Percentiles rank a stretch among this genome's conserved stretches.
These are phyloP conservation scores for Carpinus viminea DNA, from an alignment of 306 rosid species.

Conservation along the genomic window DNA sequence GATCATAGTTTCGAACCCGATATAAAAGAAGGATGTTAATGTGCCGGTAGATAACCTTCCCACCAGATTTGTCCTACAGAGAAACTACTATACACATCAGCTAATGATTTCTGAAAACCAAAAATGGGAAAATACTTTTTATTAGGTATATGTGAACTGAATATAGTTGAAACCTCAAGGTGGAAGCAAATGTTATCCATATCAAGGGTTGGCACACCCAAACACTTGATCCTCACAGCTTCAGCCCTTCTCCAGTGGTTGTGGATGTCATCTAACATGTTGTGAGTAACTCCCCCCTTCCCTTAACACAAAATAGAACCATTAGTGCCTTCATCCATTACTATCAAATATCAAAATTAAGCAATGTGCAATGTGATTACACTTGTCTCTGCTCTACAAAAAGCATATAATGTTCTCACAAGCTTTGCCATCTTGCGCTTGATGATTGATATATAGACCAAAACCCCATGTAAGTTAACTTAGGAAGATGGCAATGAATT, in stretches of 20 bases:
- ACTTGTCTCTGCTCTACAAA: background rate
- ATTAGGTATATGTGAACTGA: background rate
- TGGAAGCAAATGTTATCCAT: constrained; percentile 91
- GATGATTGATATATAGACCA: too few relatives aligned
- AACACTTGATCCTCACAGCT: constrained; percentile 95
- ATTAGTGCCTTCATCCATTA: constrained; percentile 13
- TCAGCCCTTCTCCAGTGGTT: constrained; percentile 92
- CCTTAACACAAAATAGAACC: constrained; percentile 48
- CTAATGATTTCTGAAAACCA: constrained; percentile 14
- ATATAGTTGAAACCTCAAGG: constrained; percentile 61
- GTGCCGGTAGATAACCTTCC: constrained; percentile 62
- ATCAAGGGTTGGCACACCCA: constrained; percentile 95
- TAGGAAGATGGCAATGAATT: too few relatives aligned
- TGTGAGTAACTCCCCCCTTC: constrained; percentile 90
- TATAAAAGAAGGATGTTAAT: constrained; percentile 72
- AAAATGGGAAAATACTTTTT: constrained; percentile 7
- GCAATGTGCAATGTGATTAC: background rate
- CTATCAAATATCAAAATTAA: background rate
- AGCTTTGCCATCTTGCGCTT: background rate
- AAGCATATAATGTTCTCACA: background rate
- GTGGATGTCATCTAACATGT: constrained; percentile 86
- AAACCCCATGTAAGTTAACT: background rate
- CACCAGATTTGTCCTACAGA: constrained; percentile 80
- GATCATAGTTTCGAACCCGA: constrained; percentile 79
- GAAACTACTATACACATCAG: constrained; percentile 38